Conservation (phyloP, 2,329 filamentous ascomycete species). For the Ophiostoma sp. region DNA sequence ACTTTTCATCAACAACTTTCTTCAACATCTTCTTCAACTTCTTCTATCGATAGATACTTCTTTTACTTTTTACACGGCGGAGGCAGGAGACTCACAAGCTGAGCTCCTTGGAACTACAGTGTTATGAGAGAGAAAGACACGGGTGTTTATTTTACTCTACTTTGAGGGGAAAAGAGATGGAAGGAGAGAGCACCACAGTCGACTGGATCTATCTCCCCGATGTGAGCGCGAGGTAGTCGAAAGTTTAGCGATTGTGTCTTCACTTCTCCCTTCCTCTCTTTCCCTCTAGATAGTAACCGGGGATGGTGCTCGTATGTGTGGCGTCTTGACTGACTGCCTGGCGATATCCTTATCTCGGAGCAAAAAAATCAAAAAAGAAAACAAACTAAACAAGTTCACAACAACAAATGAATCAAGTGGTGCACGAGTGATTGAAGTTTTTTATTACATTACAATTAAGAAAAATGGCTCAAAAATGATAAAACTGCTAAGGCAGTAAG, state of each 20-base stretch:
- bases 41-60: neutral
- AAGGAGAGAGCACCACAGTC: neutral
- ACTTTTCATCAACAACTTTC: neutral
- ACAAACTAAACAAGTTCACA: neutral
- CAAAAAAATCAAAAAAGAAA: slow-evolving; percentile 11
- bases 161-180: neutral
- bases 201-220: slow-evolving; percentile 5
- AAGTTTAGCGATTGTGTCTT: neutral
- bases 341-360: neutral
- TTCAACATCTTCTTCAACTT: neutral
- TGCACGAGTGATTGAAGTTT: neutral
- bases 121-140: neutral
- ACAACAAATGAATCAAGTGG: neutral
- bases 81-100: neutral
- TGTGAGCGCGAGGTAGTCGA: slow-evolving; percentile 3
- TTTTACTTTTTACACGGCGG: neutral
- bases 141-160: neutral
- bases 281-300: neutral
- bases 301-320: neutral
- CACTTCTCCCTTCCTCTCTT: neutral
- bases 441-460: neutral
- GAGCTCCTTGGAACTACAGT: neutral
- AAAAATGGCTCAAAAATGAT: neutral
- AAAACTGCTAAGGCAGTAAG: slow-evolving; percentile 6
- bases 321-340: slow-evolving; percentile 14